Base-by-base conservation (phyloP, 768 basidiomycete species). In the Chalciporus chontae region DNA sequence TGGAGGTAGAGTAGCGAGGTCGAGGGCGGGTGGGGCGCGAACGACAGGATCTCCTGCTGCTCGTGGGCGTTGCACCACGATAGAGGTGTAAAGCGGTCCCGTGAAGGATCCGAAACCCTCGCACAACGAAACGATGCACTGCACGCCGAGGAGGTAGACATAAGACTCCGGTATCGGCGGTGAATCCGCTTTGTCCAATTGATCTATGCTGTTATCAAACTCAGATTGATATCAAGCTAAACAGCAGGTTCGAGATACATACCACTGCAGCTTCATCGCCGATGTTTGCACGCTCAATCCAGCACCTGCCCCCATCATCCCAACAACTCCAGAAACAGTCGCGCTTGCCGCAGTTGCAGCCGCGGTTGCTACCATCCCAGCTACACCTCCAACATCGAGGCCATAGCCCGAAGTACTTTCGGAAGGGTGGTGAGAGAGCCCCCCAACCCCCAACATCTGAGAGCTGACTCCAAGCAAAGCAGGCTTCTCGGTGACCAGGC, bases 111-210 rank as follows among this genome's bases (percentile, higher is more conserved):
- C 83, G 45, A 94, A 84, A 1, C 93, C 94, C 58, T 94, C 91
- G 52, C 87, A 91, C 2, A 99, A 71, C 0, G 90, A 84, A 24
- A 87, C 78, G 8, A 97, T 76, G 60, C 88, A 94, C 59, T 97
- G 94, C 0, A 96, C 79, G 0, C 84, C 90, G 2, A 99, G 79
- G 8, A 99, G 85, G 63, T 94, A 95, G 54, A 95, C 79, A 64
- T 99, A 97, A 4, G 88, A 78, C 51, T 99, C 96, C 0, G 96
- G 95, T 46, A 97, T 94, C 0, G 83, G 76, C 0, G 96, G 96
- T 0, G 94, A 83, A 58, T 99, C 96, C 0, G 92, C 88, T 67
- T 99, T 99, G 72, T 99, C 95, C 11, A 97, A 81, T 67, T 98
- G 96, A 65, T 99, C 95, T 58, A 99, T 97, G 65, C 94, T 96